Percentiles rank a stretch among this genome's conserved stretches.
These are phyloP conservation scores for Boletus fagicola DNA, from an alignment of 768 basidiomycete species.

Conservation along the genomic window DNA sequence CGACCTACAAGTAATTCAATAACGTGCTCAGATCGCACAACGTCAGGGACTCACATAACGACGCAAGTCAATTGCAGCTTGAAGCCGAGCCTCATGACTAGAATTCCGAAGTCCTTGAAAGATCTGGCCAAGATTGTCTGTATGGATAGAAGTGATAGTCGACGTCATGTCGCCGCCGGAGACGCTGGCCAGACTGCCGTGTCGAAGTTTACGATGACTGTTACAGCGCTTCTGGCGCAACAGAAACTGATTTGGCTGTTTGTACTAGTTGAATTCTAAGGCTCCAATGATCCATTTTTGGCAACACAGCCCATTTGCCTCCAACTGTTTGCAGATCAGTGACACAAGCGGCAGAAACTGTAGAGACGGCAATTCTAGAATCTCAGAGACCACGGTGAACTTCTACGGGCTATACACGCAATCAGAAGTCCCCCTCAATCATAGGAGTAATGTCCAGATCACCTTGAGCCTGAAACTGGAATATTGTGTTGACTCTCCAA, in stretches of 20 bases:
- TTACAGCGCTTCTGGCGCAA: not conserved
- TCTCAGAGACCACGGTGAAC: not conserved
- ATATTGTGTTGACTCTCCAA: not conserved
- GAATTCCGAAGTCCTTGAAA: conserved; percentile 66
- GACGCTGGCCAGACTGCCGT: conserved; percentile 1
- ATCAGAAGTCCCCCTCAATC: not conserved
- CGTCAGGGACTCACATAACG: conserved; percentile 57
- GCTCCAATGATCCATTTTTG: conserved; percentile 10
- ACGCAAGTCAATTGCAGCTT: conserved; percentile 69
- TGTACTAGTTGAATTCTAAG: conserved; percentile 30
- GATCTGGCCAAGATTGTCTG: conserved; percentile 62
- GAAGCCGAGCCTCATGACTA: conserved; percentile 59
- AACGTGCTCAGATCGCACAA: conserved; percentile 6
- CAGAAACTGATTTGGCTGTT: conserved; percentile 24
- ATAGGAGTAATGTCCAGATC: not conserved
- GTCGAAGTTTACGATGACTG: conserved; percentile 11
- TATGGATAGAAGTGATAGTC: conserved; percentile 52
- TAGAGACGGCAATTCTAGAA: not conserved
- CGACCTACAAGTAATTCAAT: conserved; percentile 49
- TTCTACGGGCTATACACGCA: not conserved
- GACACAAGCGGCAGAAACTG: not conserved
- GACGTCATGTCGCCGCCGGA: conserved; percentile 52
- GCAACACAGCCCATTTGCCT: not conserved
- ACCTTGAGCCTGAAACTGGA: not conserved
- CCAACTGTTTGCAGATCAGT: not conserved